These are phyloP conservation scores for Elaeis guineensis DNA, from an alignment of 176 grass and related monocot genomes.

Conservation along the genomic window DNA sequence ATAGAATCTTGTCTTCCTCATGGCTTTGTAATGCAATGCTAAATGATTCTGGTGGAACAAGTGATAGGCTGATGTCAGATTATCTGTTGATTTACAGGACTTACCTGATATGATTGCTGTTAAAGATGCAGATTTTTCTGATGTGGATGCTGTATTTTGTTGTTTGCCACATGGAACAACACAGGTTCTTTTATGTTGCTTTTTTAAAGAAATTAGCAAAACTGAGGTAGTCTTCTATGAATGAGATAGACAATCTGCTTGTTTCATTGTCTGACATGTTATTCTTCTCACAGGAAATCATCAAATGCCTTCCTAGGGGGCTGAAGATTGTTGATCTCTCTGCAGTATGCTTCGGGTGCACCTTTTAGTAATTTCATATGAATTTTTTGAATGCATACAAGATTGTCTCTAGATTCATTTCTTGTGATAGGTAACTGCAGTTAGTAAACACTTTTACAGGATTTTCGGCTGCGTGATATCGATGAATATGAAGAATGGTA, in stretches of 20 bases:
- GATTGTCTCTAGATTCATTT: not conserved
- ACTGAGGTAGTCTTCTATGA: no score
- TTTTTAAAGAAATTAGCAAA: not conserved
- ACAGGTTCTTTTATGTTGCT: conserved; percentile 46
- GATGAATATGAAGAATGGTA: conserved; percentile 93
- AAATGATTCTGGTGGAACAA: not conserved
- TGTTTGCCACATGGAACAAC: conserved; percentile 98
- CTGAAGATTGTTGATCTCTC: conserved; percentile 98
- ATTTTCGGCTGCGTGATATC: conserved; percentile 72
- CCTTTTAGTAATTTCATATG: not conserved
- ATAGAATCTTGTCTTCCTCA: no score
- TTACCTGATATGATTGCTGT: conserved; percentile 78
- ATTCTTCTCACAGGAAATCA: conserved; percentile 67
- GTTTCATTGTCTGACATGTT: not conserved
- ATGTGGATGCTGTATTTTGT: conserved; percentile 97
- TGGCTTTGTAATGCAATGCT: no score
- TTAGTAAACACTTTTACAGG: conserved; percentile 29
- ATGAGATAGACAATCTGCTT: not conserved
- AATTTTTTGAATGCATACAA: not conserved
- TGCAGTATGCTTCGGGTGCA: conserved; percentile 41
- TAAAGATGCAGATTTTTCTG: conserved; percentile 88
- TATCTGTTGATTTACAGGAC: conserved; percentile 45
- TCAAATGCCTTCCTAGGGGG: conserved; percentile 58
- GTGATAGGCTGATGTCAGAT: conserved; percentile 4
- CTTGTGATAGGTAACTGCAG: no score